Conservation (phyloP, 352 stramenopile genomes). For the Pythium myriotylum region DNA sequence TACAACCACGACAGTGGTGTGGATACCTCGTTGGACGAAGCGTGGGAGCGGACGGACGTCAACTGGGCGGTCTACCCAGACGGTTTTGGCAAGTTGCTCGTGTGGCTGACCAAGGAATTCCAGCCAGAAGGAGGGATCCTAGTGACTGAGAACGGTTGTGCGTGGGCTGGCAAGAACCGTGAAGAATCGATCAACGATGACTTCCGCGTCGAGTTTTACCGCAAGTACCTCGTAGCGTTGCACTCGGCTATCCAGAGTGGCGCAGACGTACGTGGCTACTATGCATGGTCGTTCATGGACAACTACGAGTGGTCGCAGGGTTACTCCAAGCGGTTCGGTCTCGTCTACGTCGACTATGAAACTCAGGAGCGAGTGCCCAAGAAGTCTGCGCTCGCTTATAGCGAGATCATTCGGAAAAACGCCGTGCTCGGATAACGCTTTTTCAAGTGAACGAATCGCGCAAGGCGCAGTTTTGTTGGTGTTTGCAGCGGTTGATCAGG, state of each 20-base stretch:
- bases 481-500: no score
- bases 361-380: constrained; percentile 54
- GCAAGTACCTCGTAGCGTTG: constrained; percentile 63
- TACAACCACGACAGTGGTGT: constrained; percentile 49
- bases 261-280: constrained; percentile 80
- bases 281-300: constrained; percentile 92
- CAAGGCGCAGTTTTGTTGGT: not conserved
- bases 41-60: constrained; percentile 76
- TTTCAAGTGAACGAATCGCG: not conserved
- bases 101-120: constrained; percentile 88
- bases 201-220: constrained; percentile 79
- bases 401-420: constrained; percentile 21
- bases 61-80: constrained; percentile 73
- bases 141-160: constrained; percentile 93
- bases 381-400: constrained; percentile 53
- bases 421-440: not conserved
- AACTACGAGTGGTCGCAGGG: constrained; percentile 94
- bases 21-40: constrained; percentile 40
- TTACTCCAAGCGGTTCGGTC: constrained; percentile 54
- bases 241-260: constrained; percentile 47
- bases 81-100: constrained; percentile 83
- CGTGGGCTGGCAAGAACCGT: constrained; percentile 28
- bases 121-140: constrained; percentile 66
- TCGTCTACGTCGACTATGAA: constrained; percentile 45
- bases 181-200: constrained; percentile 48